Percentiles rank a stretch among this genome's conserved stretches.
Conservation (phyloP, 257 asterid genomes). For the Petunia secreta region DNA sequence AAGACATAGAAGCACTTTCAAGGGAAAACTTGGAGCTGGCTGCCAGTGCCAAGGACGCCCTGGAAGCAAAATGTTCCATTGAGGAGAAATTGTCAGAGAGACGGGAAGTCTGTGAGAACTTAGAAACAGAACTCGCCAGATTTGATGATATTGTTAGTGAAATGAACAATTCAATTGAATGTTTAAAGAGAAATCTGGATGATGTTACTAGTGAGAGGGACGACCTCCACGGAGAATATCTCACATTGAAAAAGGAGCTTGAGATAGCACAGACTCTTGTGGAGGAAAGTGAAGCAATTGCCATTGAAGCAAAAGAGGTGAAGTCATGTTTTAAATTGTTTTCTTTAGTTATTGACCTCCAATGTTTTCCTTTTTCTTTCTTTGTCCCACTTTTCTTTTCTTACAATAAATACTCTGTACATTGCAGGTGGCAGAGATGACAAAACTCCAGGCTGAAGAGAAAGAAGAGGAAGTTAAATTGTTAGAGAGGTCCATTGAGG, state of each 20-base stretch:
- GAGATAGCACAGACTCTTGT: slow-evolving; percentile 66
- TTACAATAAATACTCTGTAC: slow-evolving; percentile 27
- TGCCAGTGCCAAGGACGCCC: slow-evolving; percentile 49
- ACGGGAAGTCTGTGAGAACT: slow-evolving; percentile 51
- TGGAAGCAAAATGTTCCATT: slow-evolving; percentile 48
- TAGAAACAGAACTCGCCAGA: slow-evolving; percentile 66
- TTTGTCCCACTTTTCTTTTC: slow-evolving; percentile 1
- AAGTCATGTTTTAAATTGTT: background rate
- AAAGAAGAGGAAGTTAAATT: slow-evolving; percentile 90
- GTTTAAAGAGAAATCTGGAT: slow-evolving; percentile 62
- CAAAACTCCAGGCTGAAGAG: slow-evolving; percentile 62
- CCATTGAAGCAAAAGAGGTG: slow-evolving; percentile 88
- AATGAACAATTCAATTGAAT: slow-evolving; percentile 58
- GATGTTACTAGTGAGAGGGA: slow-evolving; percentile 54
- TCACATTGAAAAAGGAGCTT: slow-evolving; percentile 56
- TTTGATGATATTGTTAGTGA: slow-evolving; percentile 61
- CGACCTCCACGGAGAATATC: slow-evolving; percentile 49
- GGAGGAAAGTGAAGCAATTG: slow-evolving; percentile 68
- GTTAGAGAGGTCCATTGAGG: slow-evolving; percentile 87
- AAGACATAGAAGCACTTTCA: slow-evolving; percentile 52
- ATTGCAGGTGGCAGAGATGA: slow-evolving; percentile 61
- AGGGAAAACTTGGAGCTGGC: slow-evolving; percentile 53
- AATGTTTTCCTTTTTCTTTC: background rate
- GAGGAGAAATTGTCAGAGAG: slow-evolving; percentile 62
- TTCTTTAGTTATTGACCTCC: slow-evolving; percentile 13